Evolutionary conservation across 257 asterid species (phyloP).

Genomic region (Jacaranda mimosifolia): DNA sequence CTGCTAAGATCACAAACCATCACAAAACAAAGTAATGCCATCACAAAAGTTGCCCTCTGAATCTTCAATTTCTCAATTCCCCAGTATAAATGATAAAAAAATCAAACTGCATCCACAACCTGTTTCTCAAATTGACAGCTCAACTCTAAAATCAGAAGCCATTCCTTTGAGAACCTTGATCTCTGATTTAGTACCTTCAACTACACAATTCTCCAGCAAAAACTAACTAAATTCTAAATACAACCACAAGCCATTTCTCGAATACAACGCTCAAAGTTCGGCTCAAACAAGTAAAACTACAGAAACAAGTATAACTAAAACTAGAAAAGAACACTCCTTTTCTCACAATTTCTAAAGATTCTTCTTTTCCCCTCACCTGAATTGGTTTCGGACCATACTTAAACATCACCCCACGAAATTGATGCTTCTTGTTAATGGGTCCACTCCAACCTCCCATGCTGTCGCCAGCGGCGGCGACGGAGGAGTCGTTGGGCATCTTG

Average conservation of each 20-base stretch:
- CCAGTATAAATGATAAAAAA: neutral
- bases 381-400: conserved; percentile 81
- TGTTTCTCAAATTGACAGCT: conserved; percentile 21
- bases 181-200: conserved; percentile 29
- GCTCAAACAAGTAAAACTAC: conserved; percentile 29
- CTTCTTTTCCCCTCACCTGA: conserved; percentile 57
- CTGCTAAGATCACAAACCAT: conserved; percentile 23
- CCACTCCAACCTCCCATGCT: conserved; percentile 54
- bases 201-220: neutral
- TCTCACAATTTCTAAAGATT: conserved; percentile 12
- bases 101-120: conserved; percentile 2
- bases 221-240: neutral
- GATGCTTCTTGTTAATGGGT: conserved; percentile 75
- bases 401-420: conserved; percentile 84
- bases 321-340: neutral
- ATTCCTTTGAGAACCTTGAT: conserved; percentile 31
- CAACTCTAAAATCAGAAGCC: conserved; percentile 5
- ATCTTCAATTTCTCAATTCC: neutral
- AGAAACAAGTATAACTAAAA: conserved; percentile 2
- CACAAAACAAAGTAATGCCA: neutral
- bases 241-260: conserved; percentile 15
- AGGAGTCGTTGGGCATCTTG: conserved; percentile 52
- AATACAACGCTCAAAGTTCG: conserved; percentile 22
- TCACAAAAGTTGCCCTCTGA: conserved; percentile 17
- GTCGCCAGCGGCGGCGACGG: conserved; percentile 43